Percentiles rank a stretch among this genome's conserved stretches.
Conservation (phyloP, 2,329 filamentous ascomycete species). For the Fusarium euwallaceae region DNA sequence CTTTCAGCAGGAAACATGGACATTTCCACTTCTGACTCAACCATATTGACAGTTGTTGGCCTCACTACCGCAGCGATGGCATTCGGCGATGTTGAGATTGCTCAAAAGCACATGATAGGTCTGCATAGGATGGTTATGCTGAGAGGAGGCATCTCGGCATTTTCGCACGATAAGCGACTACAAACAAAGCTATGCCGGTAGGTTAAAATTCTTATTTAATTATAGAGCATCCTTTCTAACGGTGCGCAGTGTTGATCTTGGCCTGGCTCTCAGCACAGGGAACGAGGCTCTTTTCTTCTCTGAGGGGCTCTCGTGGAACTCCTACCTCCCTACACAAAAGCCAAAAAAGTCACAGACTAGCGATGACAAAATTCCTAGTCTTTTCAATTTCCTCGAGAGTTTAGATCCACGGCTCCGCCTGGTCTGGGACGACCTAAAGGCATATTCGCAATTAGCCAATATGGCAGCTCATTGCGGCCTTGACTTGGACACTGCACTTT, state of each 20-base stretch:
- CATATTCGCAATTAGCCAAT: not conserved
- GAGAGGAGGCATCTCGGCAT: not conserved
- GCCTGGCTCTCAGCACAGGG: not conserved
- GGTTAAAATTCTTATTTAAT: not conserved
- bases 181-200: not conserved
- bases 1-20: not conserved
- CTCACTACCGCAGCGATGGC: not conserved
- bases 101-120: not conserved
- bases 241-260: not conserved
- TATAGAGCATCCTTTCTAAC: not conserved
- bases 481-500: not conserved
- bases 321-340: not conserved
- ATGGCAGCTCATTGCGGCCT: not conserved
- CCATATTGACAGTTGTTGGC: not conserved
- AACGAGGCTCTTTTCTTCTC: not conserved
- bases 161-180: not conserved
- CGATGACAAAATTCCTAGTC: not conserved
- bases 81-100: not conserved
- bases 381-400: rapidly evolving
- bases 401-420: not conserved
- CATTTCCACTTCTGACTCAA: not conserved
- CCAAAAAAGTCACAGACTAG: not conserved
- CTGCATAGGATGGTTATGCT: not conserved
- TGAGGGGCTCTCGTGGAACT: not conserved
- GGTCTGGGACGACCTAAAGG: not conserved